Conservation (phyloP, 1,284 basidiomycete genomes). For the Heimioporus retisporus region DNA sequence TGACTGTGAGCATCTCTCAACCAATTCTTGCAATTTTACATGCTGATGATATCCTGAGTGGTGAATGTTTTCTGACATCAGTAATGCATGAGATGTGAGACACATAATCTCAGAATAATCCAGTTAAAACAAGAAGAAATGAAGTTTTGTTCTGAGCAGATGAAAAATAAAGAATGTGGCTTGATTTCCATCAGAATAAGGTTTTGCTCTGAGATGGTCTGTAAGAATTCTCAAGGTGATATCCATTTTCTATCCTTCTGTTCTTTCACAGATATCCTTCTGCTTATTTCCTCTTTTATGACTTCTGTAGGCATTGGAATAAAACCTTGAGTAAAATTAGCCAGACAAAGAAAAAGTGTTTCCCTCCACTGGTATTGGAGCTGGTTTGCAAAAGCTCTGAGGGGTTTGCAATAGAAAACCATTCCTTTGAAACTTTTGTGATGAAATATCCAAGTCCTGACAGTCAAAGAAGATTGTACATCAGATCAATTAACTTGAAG, state of each 20-base stretch:
- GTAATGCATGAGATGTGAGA: background rate
- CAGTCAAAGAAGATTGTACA: background rate
- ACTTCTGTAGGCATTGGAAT: background rate
- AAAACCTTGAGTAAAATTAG: background rate
- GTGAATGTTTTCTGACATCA: background rate
- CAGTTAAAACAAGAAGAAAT: constrained; percentile 19
- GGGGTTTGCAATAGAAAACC: background rate
- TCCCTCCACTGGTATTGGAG: constrained; percentile 26
- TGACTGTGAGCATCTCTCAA: background rate
- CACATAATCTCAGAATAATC: constrained; percentile 1
- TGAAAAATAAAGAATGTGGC: constrained; percentile 23
- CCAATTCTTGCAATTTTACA: background rate
- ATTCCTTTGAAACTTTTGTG: background rate
- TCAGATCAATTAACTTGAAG: background rate
- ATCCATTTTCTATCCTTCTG: no score
- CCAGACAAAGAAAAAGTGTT: background rate
- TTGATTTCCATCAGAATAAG: constrained; percentile 16
- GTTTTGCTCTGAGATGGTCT: background rate
- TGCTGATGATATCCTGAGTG: background rate
- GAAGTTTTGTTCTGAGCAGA: constrained; percentile 20
- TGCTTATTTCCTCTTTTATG: background rate
- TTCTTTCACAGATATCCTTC: background rate
- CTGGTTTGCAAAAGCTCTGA: background rate
- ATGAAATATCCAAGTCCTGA: background rate
- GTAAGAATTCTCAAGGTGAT: background rate